Evolutionary conservation across 805 yeast genomes (phyloP), one percentile per base, ranked within the genome.

Genomic region (Lipomyces japonicus): DNA sequence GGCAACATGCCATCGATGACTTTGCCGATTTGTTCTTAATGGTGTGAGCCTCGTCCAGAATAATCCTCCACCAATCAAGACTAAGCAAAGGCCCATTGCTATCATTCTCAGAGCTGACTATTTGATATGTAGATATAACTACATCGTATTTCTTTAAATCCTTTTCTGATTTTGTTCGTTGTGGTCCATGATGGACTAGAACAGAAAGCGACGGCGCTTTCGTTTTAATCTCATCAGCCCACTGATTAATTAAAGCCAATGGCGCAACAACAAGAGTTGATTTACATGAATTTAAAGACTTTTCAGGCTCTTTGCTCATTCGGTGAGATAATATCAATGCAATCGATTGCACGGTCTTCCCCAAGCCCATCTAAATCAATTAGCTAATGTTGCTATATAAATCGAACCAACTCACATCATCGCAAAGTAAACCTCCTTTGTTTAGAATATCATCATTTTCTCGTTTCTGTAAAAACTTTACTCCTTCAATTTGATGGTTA

Each of bases 41-140:
- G 14, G 71, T 70, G 59, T 81, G 86, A 1, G 84, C 86, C 60
- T 81, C 87, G 67, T 81, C 87, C 24, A 80, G 65, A 30, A 82
- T 73, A n/a, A 81, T 66, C 56, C 88, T 70, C 68, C 74, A 77
- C 77, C 79, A 77, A 22, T 51, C 49, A 4, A 59, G 60, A 5
- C 48, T 44, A 45, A 55, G 59, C 22, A 71, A 47, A 1, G 69
- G 59, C 2, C 65, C 65, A 3, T 28, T 23, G 16, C 21, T 39
- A 12, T 51, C 39, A 31, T 48, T 31, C 57, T 63, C 73, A 39
- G 68, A 56, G 14, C 64, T 53, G 38, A 91, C 67, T 1, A 93
- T 95, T 0, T 97, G 83, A 68, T 91, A 93, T 0, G 97, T 89
- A 0, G 98, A 93, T 59, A 93, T 70, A 14, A 93, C 77, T 3